Evolutionary conservation across 805 yeast species (phyloP), one percentile per base, ranked within the genome.

Genomic region (Metschnikowia henanensis): DNA sequence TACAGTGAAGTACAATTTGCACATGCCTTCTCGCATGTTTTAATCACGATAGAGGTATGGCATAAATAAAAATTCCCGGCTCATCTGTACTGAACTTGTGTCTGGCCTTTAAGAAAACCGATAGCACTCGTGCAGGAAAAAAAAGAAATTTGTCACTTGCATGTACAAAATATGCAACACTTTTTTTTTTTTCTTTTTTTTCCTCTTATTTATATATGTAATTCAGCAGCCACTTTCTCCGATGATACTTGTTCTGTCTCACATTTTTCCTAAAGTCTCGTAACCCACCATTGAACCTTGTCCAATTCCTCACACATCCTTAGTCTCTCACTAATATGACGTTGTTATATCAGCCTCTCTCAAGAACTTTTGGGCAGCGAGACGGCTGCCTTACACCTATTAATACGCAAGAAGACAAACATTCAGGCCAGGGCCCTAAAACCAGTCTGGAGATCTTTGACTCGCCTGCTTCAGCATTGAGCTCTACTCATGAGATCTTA

Each of bases 351-450:
- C 71, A 67, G 41, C 72, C 72, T 35, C 45, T 61, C 39, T 53
- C 68, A 4, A 56, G 64, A 41, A 54, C 64, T 6, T 46, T 56
- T 37, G 58, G 54, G 43, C 61, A 51, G 45, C 56, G 66, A 41
- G 64, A 59, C 19, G 70, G 70, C 22, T 63, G 68, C 49, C 55
- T 64, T 30, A 65, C 69, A 1, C 69, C 68, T 30, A 45, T 50
- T 30, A 56, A 55, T 39, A 39, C 20, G 19, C 55, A 51, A 16
- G 49, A 46, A 9, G 43, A 39, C 13, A 39, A 39, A 9, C 36
- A 20, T 18, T 17, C 26, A 6, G 15, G 17, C 5, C 5, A 16
- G 18, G 19, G 15, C 20, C 15, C 34, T 16, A 35, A 30, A 12
- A 29, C 8, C 35, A 40, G 40, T 15, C 36, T 17, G 23, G 35